These are phyloP conservation scores for Fusarium lateritium DNA, from an alignment of 2,329 filamentous ascomycete genomes.

Conservation along the genomic window DNA sequence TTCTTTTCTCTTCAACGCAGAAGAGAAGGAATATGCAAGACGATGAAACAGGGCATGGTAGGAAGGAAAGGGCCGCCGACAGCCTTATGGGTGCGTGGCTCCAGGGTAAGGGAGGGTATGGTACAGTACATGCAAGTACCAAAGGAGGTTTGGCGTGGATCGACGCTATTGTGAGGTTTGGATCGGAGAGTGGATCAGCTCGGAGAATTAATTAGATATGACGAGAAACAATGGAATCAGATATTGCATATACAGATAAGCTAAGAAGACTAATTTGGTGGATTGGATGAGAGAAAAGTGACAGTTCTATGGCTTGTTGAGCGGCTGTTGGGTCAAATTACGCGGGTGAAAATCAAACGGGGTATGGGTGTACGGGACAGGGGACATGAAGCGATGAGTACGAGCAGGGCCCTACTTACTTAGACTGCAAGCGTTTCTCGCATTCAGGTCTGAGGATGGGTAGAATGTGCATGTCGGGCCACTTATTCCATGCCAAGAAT, in stretches of 20 bases:
- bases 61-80: conserved; percentile 15
- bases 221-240: neutral
- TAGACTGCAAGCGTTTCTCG: conserved; percentile 20
- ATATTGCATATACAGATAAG: conserved; percentile 2
- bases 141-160: conserved; percentile 21
- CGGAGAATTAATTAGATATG: conserved; percentile 25
- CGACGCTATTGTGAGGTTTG: conserved; percentile 35
- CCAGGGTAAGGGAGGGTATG: neutral
- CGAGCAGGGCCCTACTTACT: neutral
- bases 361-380: conserved; percentile 5
- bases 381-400: conserved; percentile 10
- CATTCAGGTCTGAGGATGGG: neutral
- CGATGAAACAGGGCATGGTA: conserved; percentile 16
- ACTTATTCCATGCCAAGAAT: neutral
- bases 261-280: neutral
- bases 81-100: neutral
- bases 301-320: neutral
- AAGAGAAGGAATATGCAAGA: neutral
- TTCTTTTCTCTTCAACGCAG: neutral
- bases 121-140: neutral
- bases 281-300: neutral
- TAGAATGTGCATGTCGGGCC: conserved; percentile 1
- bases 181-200: conserved; percentile 25
- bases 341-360: conserved; percentile 32
- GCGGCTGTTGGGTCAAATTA: conserved; percentile 1